A percentile compares a stretch with the other conserved stretches of the same genome.
Conservation (phyloP, 2,329 filamentous ascomycete species). For the Colletotrichum eleusines region DNA sequence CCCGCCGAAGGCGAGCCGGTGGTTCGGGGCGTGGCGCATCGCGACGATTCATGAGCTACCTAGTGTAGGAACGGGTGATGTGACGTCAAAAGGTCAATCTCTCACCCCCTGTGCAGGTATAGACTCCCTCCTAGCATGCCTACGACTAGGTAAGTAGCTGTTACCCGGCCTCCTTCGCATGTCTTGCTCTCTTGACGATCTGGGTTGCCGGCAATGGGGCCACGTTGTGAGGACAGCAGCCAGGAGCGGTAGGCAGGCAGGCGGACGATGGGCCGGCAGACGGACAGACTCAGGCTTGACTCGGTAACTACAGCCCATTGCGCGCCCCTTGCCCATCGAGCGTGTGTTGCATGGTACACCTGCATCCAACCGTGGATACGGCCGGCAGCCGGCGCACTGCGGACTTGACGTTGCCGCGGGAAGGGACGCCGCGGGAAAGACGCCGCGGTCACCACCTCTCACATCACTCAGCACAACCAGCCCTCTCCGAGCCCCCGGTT, state of each 20-base stretch:
- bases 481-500: too few species aligned
- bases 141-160: too few species aligned
- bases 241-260: not conserved
- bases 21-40: not conserved
- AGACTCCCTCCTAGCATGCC: too few species aligned
- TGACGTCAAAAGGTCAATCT: not conserved
- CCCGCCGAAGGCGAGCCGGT: not conserved
- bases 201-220: not conserved
- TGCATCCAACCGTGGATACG: not conserved
- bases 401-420: too few species aligned
- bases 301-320: not conserved
- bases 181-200: too few species aligned
- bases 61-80: not conserved
- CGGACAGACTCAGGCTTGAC: not conserved
- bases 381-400: not conserved
- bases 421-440: too few species aligned
- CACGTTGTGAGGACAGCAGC: not conserved
- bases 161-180: too few species aligned
- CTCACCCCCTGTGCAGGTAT: not conserved
- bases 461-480: too few species aligned
- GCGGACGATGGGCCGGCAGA: too few species aligned
- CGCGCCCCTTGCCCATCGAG: not conserved
- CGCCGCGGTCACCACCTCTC: too few species aligned
- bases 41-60: not conserved
- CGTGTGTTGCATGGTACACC: not conserved